Conservation (phyloP, 768 basidiomycete genomes). For the Boletus rufocinnamomeus region DNA sequence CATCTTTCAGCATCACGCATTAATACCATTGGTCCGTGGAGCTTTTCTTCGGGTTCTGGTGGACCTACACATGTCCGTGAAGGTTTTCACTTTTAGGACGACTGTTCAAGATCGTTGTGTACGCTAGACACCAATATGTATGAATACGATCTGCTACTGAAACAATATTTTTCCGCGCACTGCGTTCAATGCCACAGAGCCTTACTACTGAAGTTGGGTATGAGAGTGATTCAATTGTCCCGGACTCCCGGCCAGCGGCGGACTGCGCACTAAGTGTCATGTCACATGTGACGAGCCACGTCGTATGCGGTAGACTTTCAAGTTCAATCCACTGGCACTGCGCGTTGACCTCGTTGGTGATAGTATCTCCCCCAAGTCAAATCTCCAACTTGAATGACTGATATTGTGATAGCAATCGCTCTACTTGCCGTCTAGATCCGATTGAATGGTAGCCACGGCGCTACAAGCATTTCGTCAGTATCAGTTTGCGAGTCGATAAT, state of each 20-base stretch:
- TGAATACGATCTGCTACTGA: slow-evolving; percentile 7
- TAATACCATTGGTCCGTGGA: slow-evolving; percentile 96
- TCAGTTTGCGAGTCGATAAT: background rate
- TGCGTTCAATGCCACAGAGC: background rate
- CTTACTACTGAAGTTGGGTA: too few species aligned
- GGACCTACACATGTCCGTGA: slow-evolving; percentile 54
- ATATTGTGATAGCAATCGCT: background rate
- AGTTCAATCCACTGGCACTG: too few species aligned
- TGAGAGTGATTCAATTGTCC: too few species aligned
- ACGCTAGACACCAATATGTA: slow-evolving; percentile 2
- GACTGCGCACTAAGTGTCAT: too few species aligned
- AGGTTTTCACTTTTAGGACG: too few species aligned
- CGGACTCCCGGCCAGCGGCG: too few species aligned
- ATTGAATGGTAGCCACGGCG: slow-evolving; percentile 16
- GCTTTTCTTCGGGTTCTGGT: slow-evolving; percentile 90
- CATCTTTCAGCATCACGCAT: slow-evolving; percentile 67
- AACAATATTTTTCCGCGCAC: slow-evolving; percentile 7
- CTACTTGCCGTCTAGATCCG: background rate
- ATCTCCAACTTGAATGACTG: background rate
- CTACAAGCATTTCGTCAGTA: slow-evolving; percentile 24
- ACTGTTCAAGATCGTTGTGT: background rate
- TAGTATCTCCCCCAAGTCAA: background rate
- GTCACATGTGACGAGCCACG: slow-evolving; percentile 29
- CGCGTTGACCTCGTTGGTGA: slow-evolving; percentile 1
- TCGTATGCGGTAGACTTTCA: too few species aligned